Conservation (phyloP, 2,329 filamentous ascomycete species). For the Xylaria sp. region DNA sequence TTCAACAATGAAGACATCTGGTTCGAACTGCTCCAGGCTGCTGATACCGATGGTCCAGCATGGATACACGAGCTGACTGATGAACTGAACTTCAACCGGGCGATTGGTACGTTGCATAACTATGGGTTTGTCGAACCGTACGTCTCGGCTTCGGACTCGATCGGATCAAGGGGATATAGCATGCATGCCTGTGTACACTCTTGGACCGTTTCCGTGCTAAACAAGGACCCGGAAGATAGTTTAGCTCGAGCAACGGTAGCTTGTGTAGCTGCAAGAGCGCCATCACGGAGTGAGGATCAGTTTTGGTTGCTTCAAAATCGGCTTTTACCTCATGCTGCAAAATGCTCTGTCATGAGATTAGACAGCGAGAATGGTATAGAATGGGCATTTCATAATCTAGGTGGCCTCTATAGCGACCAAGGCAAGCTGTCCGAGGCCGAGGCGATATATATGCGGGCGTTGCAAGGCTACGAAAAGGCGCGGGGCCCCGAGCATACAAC, state of each 20-base stretch:
- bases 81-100: conserved; percentile 16
- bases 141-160: conserved; percentile 1
- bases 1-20: conserved; percentile 19
- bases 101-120: conserved; percentile 13
- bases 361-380: background rate
- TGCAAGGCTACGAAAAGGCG: conserved; percentile 30
- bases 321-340: conserved; percentile 14
- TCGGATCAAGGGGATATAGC: conserved; percentile 22
- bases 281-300: background rate
- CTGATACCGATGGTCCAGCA: background rate
- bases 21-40: conserved; percentile 16
- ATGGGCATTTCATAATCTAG: conserved; percentile 38
- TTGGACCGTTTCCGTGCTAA: conserved; percentile 13
- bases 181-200: conserved; percentile 19
- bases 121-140: conserved; percentile 21
- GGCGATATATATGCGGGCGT: conserved; percentile 40
- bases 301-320: conserved; percentile 11
- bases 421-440: conserved; percentile 38
- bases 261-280: conserved; percentile 2
- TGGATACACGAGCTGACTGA: conserved; percentile 14
- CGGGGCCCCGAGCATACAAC: background rate
- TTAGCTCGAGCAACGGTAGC: background rate
- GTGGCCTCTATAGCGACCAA: conserved; percentile 37
- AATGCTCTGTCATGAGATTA: background rate
- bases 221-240: background rate